phyloP scores from a whole-genome alignment of 1,284 basidiomycete species.

The Cutaneotrichosporon arboriforme region DNA sequence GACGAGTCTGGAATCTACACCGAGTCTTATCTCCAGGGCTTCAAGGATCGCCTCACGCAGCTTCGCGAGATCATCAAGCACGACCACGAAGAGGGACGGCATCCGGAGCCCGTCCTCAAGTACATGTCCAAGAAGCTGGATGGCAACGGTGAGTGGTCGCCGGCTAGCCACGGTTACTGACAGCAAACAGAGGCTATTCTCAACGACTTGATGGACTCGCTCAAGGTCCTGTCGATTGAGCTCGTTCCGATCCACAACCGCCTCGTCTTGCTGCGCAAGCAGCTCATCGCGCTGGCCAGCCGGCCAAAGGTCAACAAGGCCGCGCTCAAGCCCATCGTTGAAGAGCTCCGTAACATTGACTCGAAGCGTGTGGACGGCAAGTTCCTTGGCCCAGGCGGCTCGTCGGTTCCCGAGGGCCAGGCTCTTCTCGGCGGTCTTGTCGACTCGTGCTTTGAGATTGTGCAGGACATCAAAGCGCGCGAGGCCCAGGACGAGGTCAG shows the following conservation, averaged over 20 bases:
- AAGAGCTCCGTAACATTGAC: conserved; percentile 92
- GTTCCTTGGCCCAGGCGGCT: conserved; percentile 85
- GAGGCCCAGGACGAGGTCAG: conserved; percentile 89
- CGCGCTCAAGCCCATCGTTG: conserved; percentile 83
- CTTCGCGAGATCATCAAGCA: conserved; percentile 75
- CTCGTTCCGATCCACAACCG: conserved; percentile 84
- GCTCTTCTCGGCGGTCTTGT: conserved; percentile 69
- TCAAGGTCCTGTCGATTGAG: conserved; percentile 78
- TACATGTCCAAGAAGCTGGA: conserved; percentile 85
- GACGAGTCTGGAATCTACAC: conserved; percentile 91
- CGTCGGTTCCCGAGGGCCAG: conserved; percentile 80
- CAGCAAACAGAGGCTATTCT: conserved; percentile 66
- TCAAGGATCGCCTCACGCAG: conserved; percentile 69
- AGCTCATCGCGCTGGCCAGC: conserved; percentile 81
- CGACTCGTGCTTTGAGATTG: conserved; percentile 95
- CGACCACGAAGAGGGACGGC: conserved; percentile 73
- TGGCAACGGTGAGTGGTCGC: conserved; percentile 72
- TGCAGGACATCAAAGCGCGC: conserved; percentile 90
- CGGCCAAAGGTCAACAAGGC: conserved; percentile 76
- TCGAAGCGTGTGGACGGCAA: conserved; percentile 92
- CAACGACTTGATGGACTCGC: conserved; percentile 67
- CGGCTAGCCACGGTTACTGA: background rate
- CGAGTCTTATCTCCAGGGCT: conserved; percentile 78
- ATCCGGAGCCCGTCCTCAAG: conserved; percentile 80
- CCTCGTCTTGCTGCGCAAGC: conserved; percentile 79